Base-by-base conservation (phyloP, 1,139 yeast species). In the Yamadazyma songkhlaensis region DNA sequence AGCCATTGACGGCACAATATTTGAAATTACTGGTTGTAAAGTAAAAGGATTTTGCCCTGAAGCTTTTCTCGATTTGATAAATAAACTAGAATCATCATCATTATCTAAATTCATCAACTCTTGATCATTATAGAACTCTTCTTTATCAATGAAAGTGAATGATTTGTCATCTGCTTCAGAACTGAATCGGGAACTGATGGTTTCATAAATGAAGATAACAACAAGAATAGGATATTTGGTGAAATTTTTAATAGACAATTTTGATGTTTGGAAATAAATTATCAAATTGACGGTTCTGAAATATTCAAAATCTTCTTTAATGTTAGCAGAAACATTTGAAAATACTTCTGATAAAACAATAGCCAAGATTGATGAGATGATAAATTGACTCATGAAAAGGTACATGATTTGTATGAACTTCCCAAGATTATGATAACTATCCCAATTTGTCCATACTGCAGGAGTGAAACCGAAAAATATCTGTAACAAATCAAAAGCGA, bases 401-500 rank as follows among this genome's bases (percentile, higher is more conserved):
- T 76, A 79, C 17, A 76, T 66, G 55, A 79, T 64, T 44, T 76
- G 72, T 25, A 76, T 67, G 9, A 60, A 50, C 35, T 74, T 64
- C 2, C 84, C 84, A 26, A 77, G 54, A 3, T 60, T 51, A 34
- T 77, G 72, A 49, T 72, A 79, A 41, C 66, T 62, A 32, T 66
- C 62, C 83, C 83, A 77, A 44, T 74, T 73, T 36, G 71, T 66
- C 84, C 84, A 79, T 1, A 79, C 83, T 0, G 81, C 77, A 0
- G 84, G 83, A 0, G 84, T 78, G 51, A 76, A 79, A 1, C 84
- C 84, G 51, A 79, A 78, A 44, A 79, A 69, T 6, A 79, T 65
- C 51, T 77, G 75, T 35, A 77, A 56, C 66, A 78, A 66, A 45
- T 74, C 79, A 53, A 72, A 78, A 14, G 80, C 74, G 24, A 79